Conservation (phyloP, 106 monocot genomes). For the Dendrobium officinale region DNA sequence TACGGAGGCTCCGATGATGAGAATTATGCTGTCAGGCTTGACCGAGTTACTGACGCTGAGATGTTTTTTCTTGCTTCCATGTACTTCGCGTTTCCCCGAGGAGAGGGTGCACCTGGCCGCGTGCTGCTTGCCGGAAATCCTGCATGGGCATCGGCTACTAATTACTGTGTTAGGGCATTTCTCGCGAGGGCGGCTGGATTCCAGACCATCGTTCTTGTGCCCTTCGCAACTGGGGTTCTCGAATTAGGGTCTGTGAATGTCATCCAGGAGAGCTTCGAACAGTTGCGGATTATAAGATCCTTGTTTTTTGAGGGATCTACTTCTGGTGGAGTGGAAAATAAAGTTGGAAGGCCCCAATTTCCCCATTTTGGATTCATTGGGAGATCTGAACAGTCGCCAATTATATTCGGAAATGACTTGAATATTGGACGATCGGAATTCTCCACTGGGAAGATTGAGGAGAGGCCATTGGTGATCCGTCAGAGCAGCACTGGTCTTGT, state of each 20-base stretch:
- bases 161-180: constrained; percentile 51
- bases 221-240: constrained; percentile 50
- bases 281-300: constrained; percentile 21
- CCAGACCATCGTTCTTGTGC: constrained; percentile 52
- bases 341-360: neutral
- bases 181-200: constrained; percentile 51
- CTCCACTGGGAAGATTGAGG: constrained; percentile 1
- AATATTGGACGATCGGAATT: neutral
- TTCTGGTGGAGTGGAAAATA: neutral
- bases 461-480: constrained; percentile 7
- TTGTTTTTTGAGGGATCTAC: constrained; percentile 8
- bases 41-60: constrained; percentile 63
- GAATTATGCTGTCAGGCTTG: constrained; percentile 54
- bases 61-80: constrained; percentile 76
- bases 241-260: constrained; percentile 48
- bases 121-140: constrained; percentile 34
- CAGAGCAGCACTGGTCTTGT: neutral
- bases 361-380: neutral
- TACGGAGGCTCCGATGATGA: constrained; percentile 63
- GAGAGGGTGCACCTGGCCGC: constrained; percentile 52
- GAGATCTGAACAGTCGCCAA: constrained; percentile 9
- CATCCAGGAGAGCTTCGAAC: constrained; percentile 33
- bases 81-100: constrained; percentile 67
- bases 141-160: constrained; percentile 32
- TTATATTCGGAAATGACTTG: constrained; percentile 63